phyloP scores from a whole-genome alignment of 257 asterid genomes.

The Salvia splendens region DNA sequence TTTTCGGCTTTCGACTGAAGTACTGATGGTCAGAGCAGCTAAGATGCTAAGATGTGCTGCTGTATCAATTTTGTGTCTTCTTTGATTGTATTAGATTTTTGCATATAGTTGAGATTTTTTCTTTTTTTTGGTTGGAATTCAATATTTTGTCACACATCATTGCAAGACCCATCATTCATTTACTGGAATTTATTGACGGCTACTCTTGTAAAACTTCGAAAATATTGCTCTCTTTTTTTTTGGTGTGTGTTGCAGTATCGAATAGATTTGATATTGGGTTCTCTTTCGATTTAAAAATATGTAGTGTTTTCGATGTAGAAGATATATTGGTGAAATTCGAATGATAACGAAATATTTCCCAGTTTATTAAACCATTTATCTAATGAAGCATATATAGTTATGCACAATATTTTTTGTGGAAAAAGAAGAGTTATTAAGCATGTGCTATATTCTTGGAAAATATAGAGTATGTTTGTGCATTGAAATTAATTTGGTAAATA shows the following conservation, averaged over 20 bases:
- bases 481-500: no score
- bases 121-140: background rate
- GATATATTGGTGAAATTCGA: background rate
- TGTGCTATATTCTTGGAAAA: no score
- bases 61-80: background rate
- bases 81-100: background rate
- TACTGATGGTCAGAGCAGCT: constrained; percentile 17
- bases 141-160: background rate
- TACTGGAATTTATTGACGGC: background rate
- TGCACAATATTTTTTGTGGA: no score
- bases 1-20: constrained; percentile 15
- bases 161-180: background rate
- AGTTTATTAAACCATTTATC: no score
- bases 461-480: no score
- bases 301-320: background rate
- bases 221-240: no score
- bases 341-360: no score
- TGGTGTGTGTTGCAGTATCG: no score
- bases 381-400: no score
- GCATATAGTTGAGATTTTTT: background rate
- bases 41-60: background rate
- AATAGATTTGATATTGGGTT: no score
- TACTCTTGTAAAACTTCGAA: background rate
- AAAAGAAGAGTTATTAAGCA: no score
- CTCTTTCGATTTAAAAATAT: background rate